These are phyloP conservation scores for Sclerotinia glacialis DNA, from an alignment of 2,329 filamentous ascomycete species.

Conservation along the genomic window DNA sequence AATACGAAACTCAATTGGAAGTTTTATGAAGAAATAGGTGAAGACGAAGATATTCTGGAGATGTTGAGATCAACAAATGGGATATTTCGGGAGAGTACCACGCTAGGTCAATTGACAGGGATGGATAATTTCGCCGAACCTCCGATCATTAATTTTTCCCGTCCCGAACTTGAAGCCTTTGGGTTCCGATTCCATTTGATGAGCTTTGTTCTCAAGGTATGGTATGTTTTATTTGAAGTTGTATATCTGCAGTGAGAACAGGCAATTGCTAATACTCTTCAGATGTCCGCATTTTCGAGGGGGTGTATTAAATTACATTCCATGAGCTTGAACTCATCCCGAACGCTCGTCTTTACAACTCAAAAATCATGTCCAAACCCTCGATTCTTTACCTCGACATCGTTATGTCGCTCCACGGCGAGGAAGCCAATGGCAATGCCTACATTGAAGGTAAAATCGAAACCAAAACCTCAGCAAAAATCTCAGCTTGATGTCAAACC, in stretches of 20 bases:
- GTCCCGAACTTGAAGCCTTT: slow-evolving; percentile 7
- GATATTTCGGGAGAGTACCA: slow-evolving; percentile 25
- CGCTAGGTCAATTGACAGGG: slow-evolving; percentile 19
- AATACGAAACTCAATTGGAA: slow-evolving; percentile 37
- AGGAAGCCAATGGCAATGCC: slow-evolving; percentile 18
- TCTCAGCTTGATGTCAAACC: slow-evolving; percentile 16
- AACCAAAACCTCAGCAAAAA: slow-evolving; percentile 11
- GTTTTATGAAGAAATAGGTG: slow-evolving; percentile 25
- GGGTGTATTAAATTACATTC: slow-evolving; percentile 35
- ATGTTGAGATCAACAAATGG: slow-evolving; percentile 25
- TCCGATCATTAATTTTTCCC: slow-evolving; percentile 27
- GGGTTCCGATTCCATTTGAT: not conserved
- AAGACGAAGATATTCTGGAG: slow-evolving; percentile 26
- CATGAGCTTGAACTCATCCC: slow-evolving; percentile 23
- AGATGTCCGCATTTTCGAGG: slow-evolving; percentile 43
- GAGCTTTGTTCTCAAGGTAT: slow-evolving; percentile 24
- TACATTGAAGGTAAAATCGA: slow-evolving; percentile 15
- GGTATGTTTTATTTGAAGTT: slow-evolving; percentile 9
- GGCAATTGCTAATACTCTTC: slow-evolving; percentile 24
- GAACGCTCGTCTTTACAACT: slow-evolving; percentile 24
- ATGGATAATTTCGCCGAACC: slow-evolving; percentile 27
- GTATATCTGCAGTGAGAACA: not conserved
- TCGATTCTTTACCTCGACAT: slow-evolving; percentile 30
- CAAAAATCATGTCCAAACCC: slow-evolving; percentile 22
- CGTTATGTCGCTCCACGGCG: slow-evolving; percentile 29